These are phyloP conservation scores for Suillus ampliporus DNA, from an alignment of 768 basidiomycete species.

Conservation along the genomic window DNA sequence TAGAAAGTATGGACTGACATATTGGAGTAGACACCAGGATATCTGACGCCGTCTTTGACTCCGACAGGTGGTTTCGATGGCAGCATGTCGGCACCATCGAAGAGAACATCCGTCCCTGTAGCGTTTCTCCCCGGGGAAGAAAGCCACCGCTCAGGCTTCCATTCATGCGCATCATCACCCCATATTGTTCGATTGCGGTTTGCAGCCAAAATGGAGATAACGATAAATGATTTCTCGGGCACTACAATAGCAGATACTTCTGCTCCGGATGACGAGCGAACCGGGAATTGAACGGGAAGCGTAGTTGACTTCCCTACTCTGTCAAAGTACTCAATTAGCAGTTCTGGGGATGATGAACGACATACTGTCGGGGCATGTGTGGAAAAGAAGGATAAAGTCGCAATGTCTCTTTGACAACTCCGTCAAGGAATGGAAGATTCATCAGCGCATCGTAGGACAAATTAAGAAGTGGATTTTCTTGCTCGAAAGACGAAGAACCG, in stretches of 20 bases:
- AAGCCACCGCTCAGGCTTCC: conserved; percentile 56
- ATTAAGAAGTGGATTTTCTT: conserved; percentile 16
- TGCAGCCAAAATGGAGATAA: conserved; percentile 46
- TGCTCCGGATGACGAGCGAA: not conserved
- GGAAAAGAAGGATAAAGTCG: conserved; percentile 33
- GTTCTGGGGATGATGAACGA: not conserved
- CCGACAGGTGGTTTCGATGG: not conserved
- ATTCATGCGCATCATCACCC: conserved; percentile 45
- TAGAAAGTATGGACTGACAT: conserved; percentile 34
- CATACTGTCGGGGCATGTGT: conserved; percentile 23
- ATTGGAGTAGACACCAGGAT: conserved; percentile 51
- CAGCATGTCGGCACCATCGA: conserved; percentile 23
- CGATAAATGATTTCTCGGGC: conserved; percentile 35
- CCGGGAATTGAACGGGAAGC: not conserved
- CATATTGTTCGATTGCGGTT: conserved; percentile 50
- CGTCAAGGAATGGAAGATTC: conserved; percentile 51
- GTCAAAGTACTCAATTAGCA: not conserved
- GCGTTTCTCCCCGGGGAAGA: not conserved
- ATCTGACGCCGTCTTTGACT: not conserved
- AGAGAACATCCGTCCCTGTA: conserved; percentile 30
- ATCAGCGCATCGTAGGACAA: conserved; percentile 39
- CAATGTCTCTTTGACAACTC: conserved; percentile 41
- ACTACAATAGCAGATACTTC: not conserved
- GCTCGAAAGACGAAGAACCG: conserved; percentile 20
- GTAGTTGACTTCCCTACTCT: not conserved